Conservation (phyloP, 192 early-diverging fungal species). For the Backusella australiensis region DNA sequence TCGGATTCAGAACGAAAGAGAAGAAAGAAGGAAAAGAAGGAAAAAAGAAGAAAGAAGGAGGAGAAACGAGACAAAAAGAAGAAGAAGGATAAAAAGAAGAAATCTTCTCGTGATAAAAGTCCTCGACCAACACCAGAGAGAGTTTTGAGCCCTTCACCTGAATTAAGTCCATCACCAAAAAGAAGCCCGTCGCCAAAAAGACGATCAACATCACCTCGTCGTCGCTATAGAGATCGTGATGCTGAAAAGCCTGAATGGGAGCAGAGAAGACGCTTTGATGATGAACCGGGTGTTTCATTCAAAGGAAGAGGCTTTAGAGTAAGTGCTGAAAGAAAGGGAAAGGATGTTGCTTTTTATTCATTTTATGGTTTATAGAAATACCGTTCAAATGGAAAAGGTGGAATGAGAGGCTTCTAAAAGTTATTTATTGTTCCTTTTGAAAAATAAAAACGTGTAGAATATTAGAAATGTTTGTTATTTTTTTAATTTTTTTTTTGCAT, state of each 20-base stretch:
- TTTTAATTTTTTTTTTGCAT: no score
- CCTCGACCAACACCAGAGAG: background rate
- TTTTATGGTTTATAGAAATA: slow-evolving; percentile 17
- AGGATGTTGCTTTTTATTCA: background rate
- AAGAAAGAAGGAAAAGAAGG: slow-evolving; percentile 32
- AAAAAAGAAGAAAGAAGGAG: slow-evolving; percentile 32
- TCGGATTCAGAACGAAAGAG: slow-evolving; percentile 27
- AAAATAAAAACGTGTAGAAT: no score
- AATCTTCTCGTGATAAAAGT: background rate
- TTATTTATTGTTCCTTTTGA: no score
- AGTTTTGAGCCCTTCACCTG: background rate
- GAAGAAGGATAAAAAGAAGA: slow-evolving; percentile 23
- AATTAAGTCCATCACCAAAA: background rate
- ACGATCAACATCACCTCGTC: background rate
- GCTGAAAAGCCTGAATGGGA: slow-evolving; percentile 33
- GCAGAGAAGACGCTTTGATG: slow-evolving; percentile 19
- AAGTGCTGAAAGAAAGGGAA: background rate
- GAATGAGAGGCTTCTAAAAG: slow-evolving; percentile 12
- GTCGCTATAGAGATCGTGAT: slow-evolving; percentile 12
- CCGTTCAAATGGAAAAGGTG: slow-evolving; percentile 5
- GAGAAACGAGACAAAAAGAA: slow-evolving; percentile 23
- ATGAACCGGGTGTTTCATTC: slow-evolving; percentile 44
- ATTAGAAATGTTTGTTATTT: no score
- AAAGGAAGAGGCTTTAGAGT: slow-evolving; percentile 57
- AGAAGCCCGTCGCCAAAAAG: background rate